Base-by-base conservation (phyloP, 257 asterid genomes). In the Plantago major region DNA sequence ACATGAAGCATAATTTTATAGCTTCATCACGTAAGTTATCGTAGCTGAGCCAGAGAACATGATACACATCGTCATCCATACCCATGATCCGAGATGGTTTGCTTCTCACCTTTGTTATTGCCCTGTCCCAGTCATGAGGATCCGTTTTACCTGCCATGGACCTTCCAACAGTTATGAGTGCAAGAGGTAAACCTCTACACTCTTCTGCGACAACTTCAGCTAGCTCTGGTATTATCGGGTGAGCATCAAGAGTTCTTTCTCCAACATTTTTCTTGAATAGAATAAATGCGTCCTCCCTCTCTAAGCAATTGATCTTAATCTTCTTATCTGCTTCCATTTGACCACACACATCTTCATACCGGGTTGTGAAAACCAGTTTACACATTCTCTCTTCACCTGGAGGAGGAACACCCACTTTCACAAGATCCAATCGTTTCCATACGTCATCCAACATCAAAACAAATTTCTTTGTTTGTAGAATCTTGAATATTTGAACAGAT, bases 91-190 rank as follows among this genome's bases (percentile, higher is more conserved):
- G 55, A 17, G 63, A 69, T 37, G 74, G 69, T 28, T 69, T 59
- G 46, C 62, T 62, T 48, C 54, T 62, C 10, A 69, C 47, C 63
- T 57, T 69, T 17, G 45, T 42, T 37, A 62, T 22, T 1, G 69
- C 69, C 65, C 68, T 62, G 64, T 69, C 74, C 74, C 74, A 69
- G 11, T 69, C 74, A 37, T 62, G 64, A 37, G 69, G 64, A 55
- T 62, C 58, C 6, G 18, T 54, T 62, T 69, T 69, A 17, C 64
- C 57, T 1, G 69, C 55, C 74, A 69, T 69, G 45, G 74, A 64
- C 18, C 74, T 64, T 46, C 74, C 74, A 22, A 69, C 49, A 11
- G 74, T 55, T 48, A 69, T 62, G 10, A 69, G 65, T 46, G 74
- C 68, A 22, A 69, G 69, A 0, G 74, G 74, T 56, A 69, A 55